phyloP scores from a whole-genome alignment of 2,329 filamentous ascomycete species.

The Immersiporthe knoxdaviesiana region DNA sequence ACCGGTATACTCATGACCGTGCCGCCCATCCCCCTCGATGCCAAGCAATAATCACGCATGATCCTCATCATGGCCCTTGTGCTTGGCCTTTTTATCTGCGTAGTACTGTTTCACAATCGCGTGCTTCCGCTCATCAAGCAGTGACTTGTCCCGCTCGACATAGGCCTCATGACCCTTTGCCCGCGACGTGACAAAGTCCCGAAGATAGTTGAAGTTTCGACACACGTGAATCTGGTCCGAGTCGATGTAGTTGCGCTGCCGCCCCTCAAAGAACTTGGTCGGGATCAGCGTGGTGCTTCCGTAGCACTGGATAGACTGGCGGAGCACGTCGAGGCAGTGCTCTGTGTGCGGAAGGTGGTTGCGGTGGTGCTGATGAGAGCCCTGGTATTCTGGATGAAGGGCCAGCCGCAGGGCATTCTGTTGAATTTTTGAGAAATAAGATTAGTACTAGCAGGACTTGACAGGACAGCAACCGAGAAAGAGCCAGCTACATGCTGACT shows the following conservation, averaged over 20 bases:
- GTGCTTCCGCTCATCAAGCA: slow-evolving; percentile 19
- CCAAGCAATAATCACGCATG: not conserved
- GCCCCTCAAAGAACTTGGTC: slow-evolving; percentile 22
- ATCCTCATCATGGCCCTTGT: not conserved
- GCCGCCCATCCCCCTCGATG: too few relatives aligned
- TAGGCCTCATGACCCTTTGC: slow-evolving; percentile 17
- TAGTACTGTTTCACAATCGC: slow-evolving; percentile 15
- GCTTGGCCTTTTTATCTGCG: slow-evolving; percentile 10
- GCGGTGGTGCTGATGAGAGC: not conserved
- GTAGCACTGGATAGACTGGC: slow-evolving; percentile 28
- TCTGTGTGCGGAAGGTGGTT: slow-evolving; percentile 21
- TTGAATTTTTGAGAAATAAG: not conserved
- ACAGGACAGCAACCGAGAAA: not conserved
- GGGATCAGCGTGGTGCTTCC: slow-evolving; percentile 29
- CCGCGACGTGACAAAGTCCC: slow-evolving; percentile 30
- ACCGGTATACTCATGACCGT: not conserved
- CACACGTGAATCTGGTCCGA: slow-evolving; percentile 26
- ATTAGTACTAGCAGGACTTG: not conserved
- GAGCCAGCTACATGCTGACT: not conserved
- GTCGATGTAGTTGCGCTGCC: slow-evolving; percentile 26
- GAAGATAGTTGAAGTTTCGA: slow-evolving; percentile 24
- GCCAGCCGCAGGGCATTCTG: slow-evolving; percentile 17
- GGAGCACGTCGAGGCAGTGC: slow-evolving; percentile 26
- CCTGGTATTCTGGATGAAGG: slow-evolving; percentile 11
- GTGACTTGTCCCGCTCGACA: slow-evolving; percentile 7